Evolutionary conservation across 2,329 filamentous ascomycete genomes (phyloP).

Genomic region (Aspergillus tubingensis): DNA sequence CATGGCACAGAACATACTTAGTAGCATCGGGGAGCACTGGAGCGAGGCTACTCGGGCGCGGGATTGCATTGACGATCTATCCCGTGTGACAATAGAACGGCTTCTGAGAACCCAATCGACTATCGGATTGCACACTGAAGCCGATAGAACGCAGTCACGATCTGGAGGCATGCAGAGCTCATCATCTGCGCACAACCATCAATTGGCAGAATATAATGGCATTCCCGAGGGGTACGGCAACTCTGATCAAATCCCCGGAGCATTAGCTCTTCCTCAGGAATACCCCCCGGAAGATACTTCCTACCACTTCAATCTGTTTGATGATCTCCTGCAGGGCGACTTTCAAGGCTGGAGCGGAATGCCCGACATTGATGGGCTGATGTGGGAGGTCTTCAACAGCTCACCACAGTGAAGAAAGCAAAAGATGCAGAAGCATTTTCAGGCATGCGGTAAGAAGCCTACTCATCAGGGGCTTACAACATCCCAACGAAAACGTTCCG

Average conservation of each 20-base stretch:
- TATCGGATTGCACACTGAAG: not conserved
- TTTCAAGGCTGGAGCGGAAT: conserved; percentile 29
- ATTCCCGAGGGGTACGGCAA: not conserved
- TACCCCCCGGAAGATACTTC: not conserved
- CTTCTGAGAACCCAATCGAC: conserved; percentile 17
- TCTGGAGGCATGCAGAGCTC: not conserved
- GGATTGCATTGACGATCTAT: conserved; percentile 35
- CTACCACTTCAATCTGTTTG: conserved; percentile 16
- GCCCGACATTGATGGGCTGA: conserved; percentile 33
- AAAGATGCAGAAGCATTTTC: not conserved
- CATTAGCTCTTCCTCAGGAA: not conserved
- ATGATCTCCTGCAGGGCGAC: conserved; percentile 26
- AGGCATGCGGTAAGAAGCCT: not conserved
- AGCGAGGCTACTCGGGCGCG: conserved; percentile 44
- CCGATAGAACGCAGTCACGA: not conserved
- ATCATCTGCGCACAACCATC: not conserved
- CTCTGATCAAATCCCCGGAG: not conserved
- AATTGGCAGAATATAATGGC: not conserved
- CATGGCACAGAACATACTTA: conserved; percentile 50
- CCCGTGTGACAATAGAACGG: conserved; percentile 28
- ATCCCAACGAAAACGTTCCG: no score
- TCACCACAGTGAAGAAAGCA: not conserved
- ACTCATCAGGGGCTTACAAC: no score
- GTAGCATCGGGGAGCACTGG: conserved; percentile 57
- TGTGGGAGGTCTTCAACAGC: conserved; percentile 30